Conservation (phyloP, 345 rosid species). For the Brassica nigra region DNA sequence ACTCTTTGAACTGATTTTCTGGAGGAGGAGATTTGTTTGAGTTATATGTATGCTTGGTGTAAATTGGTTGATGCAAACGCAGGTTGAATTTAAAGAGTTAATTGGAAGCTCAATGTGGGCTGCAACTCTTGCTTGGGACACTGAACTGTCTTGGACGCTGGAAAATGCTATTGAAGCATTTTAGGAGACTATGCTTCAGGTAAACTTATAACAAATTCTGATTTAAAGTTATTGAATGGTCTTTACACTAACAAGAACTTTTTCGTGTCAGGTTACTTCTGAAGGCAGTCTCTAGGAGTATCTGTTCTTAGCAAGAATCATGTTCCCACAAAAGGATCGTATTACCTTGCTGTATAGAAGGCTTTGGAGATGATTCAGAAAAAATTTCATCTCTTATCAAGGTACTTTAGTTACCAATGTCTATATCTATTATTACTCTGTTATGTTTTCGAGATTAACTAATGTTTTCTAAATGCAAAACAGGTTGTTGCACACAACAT, state of each 20-base stretch:
- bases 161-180: slow-evolving; percentile 53
- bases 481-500: too few relatives aligned
- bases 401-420: too few relatives aligned
- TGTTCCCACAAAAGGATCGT: too few relatives aligned
- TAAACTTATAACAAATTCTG: slow-evolving; percentile 11
- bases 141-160: slow-evolving; percentile 58
- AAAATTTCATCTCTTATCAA: too few relatives aligned
- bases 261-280: too few relatives aligned
- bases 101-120: slow-evolving; percentile 64
- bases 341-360: too few relatives aligned
- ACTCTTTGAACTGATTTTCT: background rate
- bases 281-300: too few relatives aligned
- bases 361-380: too few relatives aligned
- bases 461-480: too few relatives aligned
- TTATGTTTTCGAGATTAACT: too few relatives aligned
- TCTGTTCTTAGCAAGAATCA: too few relatives aligned
- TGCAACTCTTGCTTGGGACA: slow-evolving; percentile 76
- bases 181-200: slow-evolving; percentile 58
- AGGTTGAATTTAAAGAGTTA: slow-evolving; percentile 92
- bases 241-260: background rate
- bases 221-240: background rate
- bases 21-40: background rate
- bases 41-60: background rate
- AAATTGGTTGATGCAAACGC: slow-evolving; percentile 5
- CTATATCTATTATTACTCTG: too few relatives aligned